phyloP scores from a whole-genome alignment of 768 basidiomycete species.

The Tulasnella sp. region DNA sequence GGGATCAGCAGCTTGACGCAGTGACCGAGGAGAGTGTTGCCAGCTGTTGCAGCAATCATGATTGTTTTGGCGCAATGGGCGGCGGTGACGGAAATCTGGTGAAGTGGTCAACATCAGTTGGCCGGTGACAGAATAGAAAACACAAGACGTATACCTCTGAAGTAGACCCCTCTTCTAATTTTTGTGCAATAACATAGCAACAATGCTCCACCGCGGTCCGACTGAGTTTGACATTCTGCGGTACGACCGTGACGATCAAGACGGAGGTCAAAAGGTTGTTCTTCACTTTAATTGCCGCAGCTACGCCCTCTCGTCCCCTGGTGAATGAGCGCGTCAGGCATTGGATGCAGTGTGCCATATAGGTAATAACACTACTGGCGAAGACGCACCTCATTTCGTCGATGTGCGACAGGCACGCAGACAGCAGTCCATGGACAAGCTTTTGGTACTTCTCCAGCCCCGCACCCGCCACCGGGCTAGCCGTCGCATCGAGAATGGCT shows the following conservation, averaged over 20 bases:
- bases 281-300: conserved; percentile 79
- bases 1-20: conserved; percentile 72
- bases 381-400: conserved; percentile 78
- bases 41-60: conserved; percentile 63
- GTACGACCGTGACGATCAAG: conserved; percentile 76
- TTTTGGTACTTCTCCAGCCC: conserved; percentile 54
- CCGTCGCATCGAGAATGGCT: conserved; percentile 55
- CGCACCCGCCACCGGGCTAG: conserved; percentile 37
- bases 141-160: conserved; percentile 46
- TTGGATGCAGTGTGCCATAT: neutral
- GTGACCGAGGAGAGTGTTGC: conserved; percentile 63
- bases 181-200: conserved; percentile 80
- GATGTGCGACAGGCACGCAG: conserved; percentile 76
- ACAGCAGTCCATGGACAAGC: conserved; percentile 75
- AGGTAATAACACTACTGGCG: conserved; percentile 33
- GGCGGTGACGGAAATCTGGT: conserved; percentile 74
- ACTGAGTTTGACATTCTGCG: conserved; percentile 62
- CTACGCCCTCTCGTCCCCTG: conserved; percentile 75
- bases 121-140: neutral
- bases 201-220: conserved; percentile 74
- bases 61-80: conserved; percentile 88
- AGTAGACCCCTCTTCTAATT: conserved; percentile 59
- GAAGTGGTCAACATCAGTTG: neutral
- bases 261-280: conserved; percentile 85
- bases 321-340: neutral